Evolutionary conservation across 371 early-diverging fungal genomes (phyloP), one percentile per base, ranked within the genome.

Genomic region (Mucor saturninus): DNA sequence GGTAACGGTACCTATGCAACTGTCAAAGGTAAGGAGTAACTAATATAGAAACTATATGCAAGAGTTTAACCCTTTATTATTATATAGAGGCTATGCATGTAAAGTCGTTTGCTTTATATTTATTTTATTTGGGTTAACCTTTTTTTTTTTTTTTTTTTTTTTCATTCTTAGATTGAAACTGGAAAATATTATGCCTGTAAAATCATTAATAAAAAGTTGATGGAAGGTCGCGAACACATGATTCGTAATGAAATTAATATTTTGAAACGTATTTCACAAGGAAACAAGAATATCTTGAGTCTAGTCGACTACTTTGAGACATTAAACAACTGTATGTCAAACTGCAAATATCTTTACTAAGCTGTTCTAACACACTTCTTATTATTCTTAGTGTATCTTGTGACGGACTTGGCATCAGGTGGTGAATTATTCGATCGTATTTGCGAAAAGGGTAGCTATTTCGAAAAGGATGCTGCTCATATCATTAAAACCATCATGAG

Each of bases 241-340:
- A 90, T 95, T 61, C 81, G 92, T 45, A 95, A 95, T 68, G 95
- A 95, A 75, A 93, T 95, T 75, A 87, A 89, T 39, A 88, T 95
- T 26, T 77, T 95, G 54, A 89, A 90, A 66, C 85, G 85, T 67
- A 83, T 95, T 42, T 95, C 95, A 3, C 89, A 90, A 67, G 95
- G 90, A 7, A 93, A 95, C 69, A 84, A 86, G 57, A 94, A 95
- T 74, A 90, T 97, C 61, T 81, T 96, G 15, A 91, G 91, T 11
- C 79, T 96, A 35, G 81, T 86, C 32, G 96, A 96, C 67, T 94
- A 95, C 79, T 97, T 97, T 74, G 95, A 95, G 73, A 95, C 97
- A 0, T 73, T 89, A 32, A 88, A 93, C 77, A 95, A 94, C 75
- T 67, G 93, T 91, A 82, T 73, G 88, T 73, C 1, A 8, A 15